phyloP scores from a whole-genome alignment of 768 basidiomycete species.

The Tylopilus plumbeoviolaceoides region DNA sequence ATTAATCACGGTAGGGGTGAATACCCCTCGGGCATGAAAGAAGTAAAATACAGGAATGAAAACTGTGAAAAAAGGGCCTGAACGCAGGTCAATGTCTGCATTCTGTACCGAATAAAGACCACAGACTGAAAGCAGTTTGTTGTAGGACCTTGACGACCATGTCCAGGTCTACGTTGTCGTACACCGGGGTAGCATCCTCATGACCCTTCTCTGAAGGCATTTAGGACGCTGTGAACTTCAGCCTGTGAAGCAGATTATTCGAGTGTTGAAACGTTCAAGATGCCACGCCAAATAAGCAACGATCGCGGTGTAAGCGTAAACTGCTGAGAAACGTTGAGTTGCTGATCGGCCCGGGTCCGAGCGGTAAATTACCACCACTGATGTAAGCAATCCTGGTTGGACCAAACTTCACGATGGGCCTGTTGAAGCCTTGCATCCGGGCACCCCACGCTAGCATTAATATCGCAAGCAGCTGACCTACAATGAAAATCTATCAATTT shows the following conservation, averaged over 20 bases:
- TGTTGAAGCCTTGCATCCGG: too few relatives aligned
- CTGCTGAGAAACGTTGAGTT: too few relatives aligned
- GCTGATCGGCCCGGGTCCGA: too few relatives aligned
- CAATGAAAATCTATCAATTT: too few relatives aligned
- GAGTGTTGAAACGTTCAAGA: too few relatives aligned
- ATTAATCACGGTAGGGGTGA: constrained; percentile 48
- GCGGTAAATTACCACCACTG: too few relatives aligned
- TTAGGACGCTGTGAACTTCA: background rate
- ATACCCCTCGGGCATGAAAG: constrained; percentile 58
- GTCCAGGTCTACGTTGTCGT: constrained; percentile 74
- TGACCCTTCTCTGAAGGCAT: constrained; percentile 14
- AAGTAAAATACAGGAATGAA: constrained; percentile 76
- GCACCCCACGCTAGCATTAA: too few relatives aligned
- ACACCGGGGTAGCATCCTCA: constrained; percentile 47
- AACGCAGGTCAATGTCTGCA: constrained; percentile 4
- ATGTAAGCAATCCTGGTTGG: too few relatives aligned
- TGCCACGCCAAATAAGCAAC: background rate
- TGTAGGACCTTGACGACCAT: constrained; percentile 72
- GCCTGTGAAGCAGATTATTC: background rate
- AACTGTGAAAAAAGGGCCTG: constrained; percentile 82
- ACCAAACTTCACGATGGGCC: too few relatives aligned
- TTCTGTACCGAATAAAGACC: background rate
- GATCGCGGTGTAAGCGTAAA: background rate
- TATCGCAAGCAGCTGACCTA: too few relatives aligned
- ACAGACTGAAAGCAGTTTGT: constrained; percentile 76